Evolutionary conservation across 148 eudicot species (phyloP).

Genomic region (Diospyros lotus): DNA sequence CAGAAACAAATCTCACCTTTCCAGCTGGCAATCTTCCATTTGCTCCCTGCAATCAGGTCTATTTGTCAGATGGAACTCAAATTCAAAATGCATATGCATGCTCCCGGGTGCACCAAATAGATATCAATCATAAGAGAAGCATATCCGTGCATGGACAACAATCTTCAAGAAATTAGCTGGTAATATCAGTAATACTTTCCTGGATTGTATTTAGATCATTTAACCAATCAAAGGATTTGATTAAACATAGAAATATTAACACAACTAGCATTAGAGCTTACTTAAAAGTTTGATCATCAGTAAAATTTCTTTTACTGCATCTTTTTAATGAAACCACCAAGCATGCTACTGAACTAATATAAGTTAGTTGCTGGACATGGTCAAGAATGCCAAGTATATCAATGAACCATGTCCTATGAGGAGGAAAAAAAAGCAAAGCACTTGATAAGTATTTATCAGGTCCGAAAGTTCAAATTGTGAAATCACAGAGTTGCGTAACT

Average conservation of each 20-base stretch:
- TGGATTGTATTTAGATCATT: too few species aligned
- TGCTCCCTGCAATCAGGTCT: conserved; percentile 26
- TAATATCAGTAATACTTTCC: neutral
- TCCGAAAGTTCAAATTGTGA: neutral
- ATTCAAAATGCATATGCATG: neutral
- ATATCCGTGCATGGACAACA: neutral
- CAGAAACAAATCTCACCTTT: too few species aligned
- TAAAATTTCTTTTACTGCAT: neutral
- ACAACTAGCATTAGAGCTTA: neutral
- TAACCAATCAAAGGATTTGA: too few species aligned
- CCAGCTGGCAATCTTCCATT: conserved; percentile 22
- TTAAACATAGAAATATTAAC: neutral
- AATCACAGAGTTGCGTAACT: neutral
- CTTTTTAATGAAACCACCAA: neutral
- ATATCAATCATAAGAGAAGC: neutral
- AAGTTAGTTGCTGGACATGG: neutral
- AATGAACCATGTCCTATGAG: neutral
- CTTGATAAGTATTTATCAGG: neutral
- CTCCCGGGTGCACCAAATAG: neutral
- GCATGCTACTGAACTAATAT: neutral
- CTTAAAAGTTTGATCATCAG: neutral
- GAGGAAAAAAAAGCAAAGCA: neutral
- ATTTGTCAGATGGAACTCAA: conserved; percentile 3
- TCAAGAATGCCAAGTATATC: neutral
- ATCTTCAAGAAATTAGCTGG: neutral